A percentile compares a stretch with the other conserved stretches of the same genome.
Conservation (phyloP, 1,139 yeast species). For the Arxiozyma heterogenica region DNA sequence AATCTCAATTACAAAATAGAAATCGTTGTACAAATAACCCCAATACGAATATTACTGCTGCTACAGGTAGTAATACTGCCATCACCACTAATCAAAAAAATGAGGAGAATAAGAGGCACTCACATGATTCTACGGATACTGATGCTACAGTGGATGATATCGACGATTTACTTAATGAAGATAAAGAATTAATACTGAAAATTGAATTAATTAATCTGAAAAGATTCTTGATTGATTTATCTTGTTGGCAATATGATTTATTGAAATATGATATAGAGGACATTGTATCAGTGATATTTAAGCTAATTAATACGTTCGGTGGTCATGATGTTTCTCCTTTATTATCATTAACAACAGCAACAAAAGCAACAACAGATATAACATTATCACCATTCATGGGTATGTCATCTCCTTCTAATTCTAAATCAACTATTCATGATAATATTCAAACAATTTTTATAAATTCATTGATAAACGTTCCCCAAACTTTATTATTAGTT, state of each 20-base stretch:
- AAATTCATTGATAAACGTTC: constrained; percentile 21
- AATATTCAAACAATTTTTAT: constrained; percentile 20
- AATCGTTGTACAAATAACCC: constrained; percentile 7
- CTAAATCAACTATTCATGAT: constrained; percentile 11
- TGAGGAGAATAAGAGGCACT: constrained; percentile 7
- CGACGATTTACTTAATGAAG: constrained; percentile 13
- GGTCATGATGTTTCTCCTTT: constrained; percentile 29
- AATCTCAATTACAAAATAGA: constrained; percentile 26
- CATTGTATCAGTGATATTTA: constrained; percentile 24
- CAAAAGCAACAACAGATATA: constrained; percentile 11
- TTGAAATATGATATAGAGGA: constrained; percentile 27
- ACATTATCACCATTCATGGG: neutral
- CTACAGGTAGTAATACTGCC: too few relatives aligned
- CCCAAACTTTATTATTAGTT: constrained; percentile 21
- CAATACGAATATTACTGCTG: too few relatives aligned
- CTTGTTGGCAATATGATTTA: constrained; percentile 28
- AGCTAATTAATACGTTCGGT: constrained; percentile 27
- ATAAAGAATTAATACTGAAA: constrained; percentile 23
- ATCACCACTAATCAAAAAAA: too few relatives aligned
- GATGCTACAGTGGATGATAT: constrained; percentile 22
- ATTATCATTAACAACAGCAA: constrained; percentile 6
- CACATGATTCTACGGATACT: constrained; percentile 19
- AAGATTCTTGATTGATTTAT: constrained; percentile 27
- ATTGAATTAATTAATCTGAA: constrained; percentile 28
- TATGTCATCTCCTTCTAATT: neutral